Conservation (phyloP, 352 stramenopile genomes). For the Pythium brassicae region DNA sequence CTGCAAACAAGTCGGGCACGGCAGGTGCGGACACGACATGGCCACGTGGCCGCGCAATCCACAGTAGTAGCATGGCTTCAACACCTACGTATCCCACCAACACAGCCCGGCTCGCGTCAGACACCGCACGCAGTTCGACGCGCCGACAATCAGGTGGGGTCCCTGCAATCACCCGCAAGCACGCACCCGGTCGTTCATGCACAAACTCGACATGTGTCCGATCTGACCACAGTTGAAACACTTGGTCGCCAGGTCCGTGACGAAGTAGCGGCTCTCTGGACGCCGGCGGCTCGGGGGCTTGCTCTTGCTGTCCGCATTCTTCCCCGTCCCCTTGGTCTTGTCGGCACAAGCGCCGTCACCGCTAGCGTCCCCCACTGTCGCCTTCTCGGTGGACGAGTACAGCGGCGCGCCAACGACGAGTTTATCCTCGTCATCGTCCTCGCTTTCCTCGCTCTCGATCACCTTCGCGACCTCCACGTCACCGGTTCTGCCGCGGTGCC, state of each 20-base stretch:
- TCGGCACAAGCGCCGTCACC: neutral
- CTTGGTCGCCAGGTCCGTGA: constrained; percentile 79
- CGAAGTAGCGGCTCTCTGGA: constrained; percentile 73
- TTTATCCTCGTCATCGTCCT: constrained; percentile 27
- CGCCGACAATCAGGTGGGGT: no score
- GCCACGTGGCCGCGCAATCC: constrained; percentile 66
- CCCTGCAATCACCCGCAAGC: neutral
- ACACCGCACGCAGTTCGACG: no score
- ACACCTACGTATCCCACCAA: constrained; percentile 20
- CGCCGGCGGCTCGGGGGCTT: constrained; percentile 35
- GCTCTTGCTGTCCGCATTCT: constrained; percentile 16
- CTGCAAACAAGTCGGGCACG: constrained; percentile 62
- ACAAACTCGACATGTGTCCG: constrained; percentile 71
- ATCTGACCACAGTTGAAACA: constrained; percentile 83
- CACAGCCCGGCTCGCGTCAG: neutral
- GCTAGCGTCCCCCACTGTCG: neutral
- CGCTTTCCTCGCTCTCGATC: constrained; percentile 18
- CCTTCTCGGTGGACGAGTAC: constrained; percentile 20
- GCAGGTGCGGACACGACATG: constrained; percentile 62
- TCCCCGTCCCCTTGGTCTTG: constrained; percentile 17
- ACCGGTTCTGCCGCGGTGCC: constrained; percentile 48
- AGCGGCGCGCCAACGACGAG: constrained; percentile 50
- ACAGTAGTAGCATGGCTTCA: constrained; percentile 79
- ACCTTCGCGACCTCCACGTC: constrained; percentile 49
- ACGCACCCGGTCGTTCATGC: constrained; percentile 58